phyloP scores from a whole-genome alignment of 2,329 filamentous ascomycete species.

The Bipolaris zeicola region DNA sequence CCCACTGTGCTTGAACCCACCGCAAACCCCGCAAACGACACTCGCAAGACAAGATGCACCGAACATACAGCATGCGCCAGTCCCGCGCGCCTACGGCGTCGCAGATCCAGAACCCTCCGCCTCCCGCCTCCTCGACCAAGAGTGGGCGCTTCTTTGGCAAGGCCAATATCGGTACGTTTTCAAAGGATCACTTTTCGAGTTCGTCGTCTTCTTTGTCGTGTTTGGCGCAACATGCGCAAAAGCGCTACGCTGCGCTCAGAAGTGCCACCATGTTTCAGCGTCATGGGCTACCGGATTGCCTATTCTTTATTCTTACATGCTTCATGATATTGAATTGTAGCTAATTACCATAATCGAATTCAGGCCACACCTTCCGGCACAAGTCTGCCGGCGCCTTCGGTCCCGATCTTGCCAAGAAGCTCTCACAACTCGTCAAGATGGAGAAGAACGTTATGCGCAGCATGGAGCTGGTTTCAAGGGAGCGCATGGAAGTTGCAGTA shows the following conservation, averaged over 20 bases:
- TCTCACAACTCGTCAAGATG: constrained; percentile 98
- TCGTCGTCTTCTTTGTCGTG: not conserved
- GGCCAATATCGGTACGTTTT: constrained; percentile 76
- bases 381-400: constrained; percentile 78
- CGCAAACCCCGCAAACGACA: not conserved
- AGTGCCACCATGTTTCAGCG: not conserved
- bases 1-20: not conserved
- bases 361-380: constrained; percentile 73
- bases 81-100: constrained; percentile 94
- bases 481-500: constrained; percentile 98
- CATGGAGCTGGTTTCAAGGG: constrained; percentile 90
- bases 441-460: constrained; percentile 99
- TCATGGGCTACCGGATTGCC: not conserved
- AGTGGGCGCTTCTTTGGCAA: constrained; percentile 86
- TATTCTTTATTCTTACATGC: not conserved
- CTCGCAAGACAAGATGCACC: constrained; percentile 73
- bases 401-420: constrained; percentile 94
- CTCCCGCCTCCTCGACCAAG: constrained; percentile 90
- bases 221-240: not conserved
- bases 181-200: not conserved
- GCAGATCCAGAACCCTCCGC: constrained; percentile 87
- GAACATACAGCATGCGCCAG: constrained; percentile 87
- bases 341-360: constrained; percentile 15
- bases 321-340: not conserved
- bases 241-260: not conserved